Evolutionary conservation across 2,329 filamentous ascomycete genomes (phyloP), one percentile per base, ranked within the genome.

Genomic region (Aspergillus thermomutatus): DNA sequence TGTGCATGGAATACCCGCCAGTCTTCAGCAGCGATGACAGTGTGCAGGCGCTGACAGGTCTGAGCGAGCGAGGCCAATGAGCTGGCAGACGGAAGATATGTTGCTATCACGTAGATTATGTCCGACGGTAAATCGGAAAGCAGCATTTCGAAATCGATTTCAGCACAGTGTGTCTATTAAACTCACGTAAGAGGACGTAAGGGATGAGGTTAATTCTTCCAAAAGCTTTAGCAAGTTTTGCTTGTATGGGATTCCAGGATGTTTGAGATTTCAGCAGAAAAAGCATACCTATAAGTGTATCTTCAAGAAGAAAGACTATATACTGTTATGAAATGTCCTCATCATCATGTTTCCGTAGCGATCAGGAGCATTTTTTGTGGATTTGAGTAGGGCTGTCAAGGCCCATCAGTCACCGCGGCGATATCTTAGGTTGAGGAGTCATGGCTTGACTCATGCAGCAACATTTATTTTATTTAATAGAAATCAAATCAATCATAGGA

Each of bases 1-100:
- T 84, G 84, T 2, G 72, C 72, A 48, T 70, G 72, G 50, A 76
- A 77, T 10, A 77, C 72, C 31, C 77, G 74, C 71, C 80, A 83
- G 48, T 81, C 77, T 54, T 80, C 75, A 45, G 75, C 73, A 5
- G 75, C 69, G 37, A 83, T 69, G 54, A 80, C 77, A 8, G 67
- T 60, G 61, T 81, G 68, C 10, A 84, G 68, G 40, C 69, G 72
- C 50, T 68, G 77, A 62, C 76, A 82, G 17, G 79, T 79, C 40
- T 71, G 71, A 3, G 78, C 73, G 19, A 85, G 70, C 56, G 70
- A 67, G 14, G 72, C 64, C 41, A 85, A 62, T 23, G 75, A 72
- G 52, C 72, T 75, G 4, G 77, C 77, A 11, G 76, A 77, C 1
- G 80, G 76, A 7, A 84, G 69, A 65, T 73, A 68, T 52, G 62